Percentiles rank a stretch among this genome's conserved stretches.
Conservation (phyloP, 805 yeast species). For the Kazachstania africana region DNA sequence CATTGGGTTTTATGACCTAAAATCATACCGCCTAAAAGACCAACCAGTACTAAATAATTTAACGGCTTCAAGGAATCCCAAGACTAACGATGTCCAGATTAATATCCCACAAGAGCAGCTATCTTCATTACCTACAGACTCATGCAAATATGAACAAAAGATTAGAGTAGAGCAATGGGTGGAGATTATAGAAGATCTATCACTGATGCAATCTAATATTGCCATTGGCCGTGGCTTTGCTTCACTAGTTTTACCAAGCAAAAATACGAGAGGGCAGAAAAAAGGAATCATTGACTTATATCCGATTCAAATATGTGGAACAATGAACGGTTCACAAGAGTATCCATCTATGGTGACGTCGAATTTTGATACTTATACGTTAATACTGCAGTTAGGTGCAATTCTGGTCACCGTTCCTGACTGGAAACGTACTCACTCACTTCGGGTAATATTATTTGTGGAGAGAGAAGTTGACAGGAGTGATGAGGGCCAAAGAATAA, state of each 20-base stretch:
- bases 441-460: constrained; percentile 84
- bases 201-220: constrained; percentile 79
- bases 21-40: constrained; percentile 15
- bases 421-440: constrained; percentile 67
- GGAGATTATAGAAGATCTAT: constrained; percentile 77
- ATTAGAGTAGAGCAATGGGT: constrained; percentile 80
- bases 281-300: constrained; percentile 71
- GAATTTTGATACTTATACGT: constrained; percentile 90
- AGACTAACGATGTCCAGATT: constrained; percentile 1
- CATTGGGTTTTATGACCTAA: constrained; percentile 72
- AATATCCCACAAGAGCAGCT: constrained; percentile 2
- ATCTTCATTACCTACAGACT: constrained; percentile 59
- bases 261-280: constrained; percentile 14
- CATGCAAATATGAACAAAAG: constrained; percentile 56
- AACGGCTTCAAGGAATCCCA: constrained; percentile 1
- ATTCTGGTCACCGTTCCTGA: constrained; percentile 85
- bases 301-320: constrained; percentile 94
- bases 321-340: constrained; percentile 29
- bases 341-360: constrained; percentile 51
- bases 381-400: constrained; percentile 88
- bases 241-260: constrained; percentile 48
- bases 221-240: constrained; percentile 89
- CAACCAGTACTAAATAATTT: background rate
- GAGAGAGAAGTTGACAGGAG: constrained; percentile 59
- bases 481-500: constrained; percentile 56